Evolutionary conservation across 1,284 basidiomycete species (phyloP).

Genomic region (Apiotrichum domesticum): DNA sequence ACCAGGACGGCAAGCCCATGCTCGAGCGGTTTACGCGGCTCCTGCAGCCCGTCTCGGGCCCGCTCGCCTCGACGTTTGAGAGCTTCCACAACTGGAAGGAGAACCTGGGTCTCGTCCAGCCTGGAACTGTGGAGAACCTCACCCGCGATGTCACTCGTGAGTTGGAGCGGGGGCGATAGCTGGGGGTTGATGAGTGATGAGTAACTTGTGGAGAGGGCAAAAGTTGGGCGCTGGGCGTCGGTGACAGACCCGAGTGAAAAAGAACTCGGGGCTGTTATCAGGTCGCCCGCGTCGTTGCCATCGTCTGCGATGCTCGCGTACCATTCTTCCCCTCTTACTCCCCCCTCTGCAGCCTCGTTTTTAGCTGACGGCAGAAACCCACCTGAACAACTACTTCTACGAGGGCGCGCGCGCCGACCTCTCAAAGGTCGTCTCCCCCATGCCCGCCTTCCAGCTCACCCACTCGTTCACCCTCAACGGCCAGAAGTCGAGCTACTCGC

Average conservation of each 20-base stretch:
- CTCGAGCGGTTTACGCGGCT: constrained; percentile 37
- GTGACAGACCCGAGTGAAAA: no score
- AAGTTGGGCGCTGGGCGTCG: no score
- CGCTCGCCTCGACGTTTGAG: constrained; percentile 61
- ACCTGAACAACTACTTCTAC: constrained; percentile 90
- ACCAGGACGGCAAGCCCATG: constrained; percentile 31
- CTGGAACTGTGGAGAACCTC: constrained; percentile 82
- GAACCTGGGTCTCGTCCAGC: constrained; percentile 72
- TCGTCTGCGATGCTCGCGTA: no score
- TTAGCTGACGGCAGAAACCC: constrained; percentile 60
- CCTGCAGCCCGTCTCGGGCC: constrained; percentile 45
- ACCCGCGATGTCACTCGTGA: constrained; percentile 83
- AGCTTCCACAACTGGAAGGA: constrained; percentile 73
- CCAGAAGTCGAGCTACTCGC: constrained; percentile 78
- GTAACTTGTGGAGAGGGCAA: neutral
- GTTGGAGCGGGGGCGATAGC: constrained; percentile 16
- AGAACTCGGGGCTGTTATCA: no score
- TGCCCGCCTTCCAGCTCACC: constrained; percentile 95
- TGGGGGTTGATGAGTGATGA: neutral
- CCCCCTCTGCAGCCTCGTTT: neutral
- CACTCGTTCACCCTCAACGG: constrained; percentile 74
- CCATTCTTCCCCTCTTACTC: no score
- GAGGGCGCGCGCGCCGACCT: constrained; percentile 95
- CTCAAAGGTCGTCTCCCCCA: constrained; percentile 86
- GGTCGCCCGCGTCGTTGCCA: no score